Percentiles rank a stretch among this genome's conserved stretches.
These are phyloP conservation scores for Raffaelea deltoideospora DNA, from an alignment of 2,329 filamentous ascomycete species.

Conservation along the genomic window DNA sequence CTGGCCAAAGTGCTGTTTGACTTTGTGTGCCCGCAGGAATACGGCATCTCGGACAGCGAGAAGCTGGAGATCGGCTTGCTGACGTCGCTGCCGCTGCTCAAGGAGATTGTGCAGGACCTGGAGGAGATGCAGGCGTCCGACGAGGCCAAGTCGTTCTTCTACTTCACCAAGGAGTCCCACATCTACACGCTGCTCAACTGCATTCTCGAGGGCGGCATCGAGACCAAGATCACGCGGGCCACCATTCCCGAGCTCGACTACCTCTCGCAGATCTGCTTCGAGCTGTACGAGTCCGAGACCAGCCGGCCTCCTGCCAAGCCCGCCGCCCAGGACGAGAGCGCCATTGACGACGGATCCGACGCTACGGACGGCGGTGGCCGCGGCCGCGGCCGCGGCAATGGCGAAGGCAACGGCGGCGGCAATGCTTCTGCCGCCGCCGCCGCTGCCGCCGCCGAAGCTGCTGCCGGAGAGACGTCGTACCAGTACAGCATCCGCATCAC, in stretches of 20 bases:
- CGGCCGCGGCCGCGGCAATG: too few species aligned
- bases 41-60: constrained; percentile 87
- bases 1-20: constrained; percentile 92
- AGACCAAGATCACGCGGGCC: constrained; percentile 90
- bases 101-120: constrained; percentile 91
- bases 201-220: constrained; percentile 90
- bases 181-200: constrained; percentile 98
- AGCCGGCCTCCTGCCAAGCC: constrained; percentile 22
- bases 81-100: constrained; percentile 82
- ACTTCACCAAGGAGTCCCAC: constrained; percentile 98
- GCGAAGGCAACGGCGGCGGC: too few species aligned
- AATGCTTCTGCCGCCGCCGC: too few species aligned
- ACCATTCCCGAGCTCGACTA: constrained; percentile 97
- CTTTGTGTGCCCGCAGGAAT: constrained; percentile 96
- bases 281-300: constrained; percentile 90
- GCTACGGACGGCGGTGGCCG: constrained; percentile 13
- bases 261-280: constrained; percentile 92
- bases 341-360: constrained; percentile 13
- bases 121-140: constrained; percentile 95
- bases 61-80: constrained; percentile 97
- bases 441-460: too few species aligned
- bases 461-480: too few species aligned
- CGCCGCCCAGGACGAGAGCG: neutral
- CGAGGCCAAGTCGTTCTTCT: constrained; percentile 91
- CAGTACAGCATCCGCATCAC: constrained; percentile 95